A percentile compares a stretch with the other conserved stretches of the same genome.
Evolutionary conservation across 805 yeast species (phyloP).

Genomic region (Teunomyces gatunensis): DNA sequence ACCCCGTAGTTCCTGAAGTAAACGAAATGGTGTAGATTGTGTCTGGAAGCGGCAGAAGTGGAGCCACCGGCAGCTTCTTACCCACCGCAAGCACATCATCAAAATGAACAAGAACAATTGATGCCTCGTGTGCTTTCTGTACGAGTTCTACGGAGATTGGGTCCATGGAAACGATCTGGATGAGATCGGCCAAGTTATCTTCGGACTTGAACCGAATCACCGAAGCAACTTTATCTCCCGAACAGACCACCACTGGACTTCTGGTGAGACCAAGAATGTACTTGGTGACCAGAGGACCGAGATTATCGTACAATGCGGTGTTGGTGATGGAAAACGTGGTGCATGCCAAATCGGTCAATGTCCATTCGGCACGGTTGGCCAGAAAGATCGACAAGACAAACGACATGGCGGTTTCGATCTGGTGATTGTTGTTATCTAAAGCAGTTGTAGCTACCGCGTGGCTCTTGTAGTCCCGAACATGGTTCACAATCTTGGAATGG

Average conservation of each 20-base stretch:
- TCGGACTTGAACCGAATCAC: constrained; percentile 14
- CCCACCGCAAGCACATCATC: constrained; percentile 32
- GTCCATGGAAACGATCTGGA: constrained; percentile 27
- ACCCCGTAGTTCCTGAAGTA: constrained; percentile 75
- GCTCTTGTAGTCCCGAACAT: constrained; percentile 15
- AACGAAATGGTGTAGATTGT: constrained; percentile 58
- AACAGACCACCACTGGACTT: constrained; percentile 16
- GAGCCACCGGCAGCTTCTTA: constrained; percentile 24
- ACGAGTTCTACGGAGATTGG: constrained; percentile 13
- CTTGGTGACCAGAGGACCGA: constrained; percentile 17
- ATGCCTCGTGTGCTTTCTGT: constrained; percentile 20
- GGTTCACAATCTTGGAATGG: constrained; percentile 29
- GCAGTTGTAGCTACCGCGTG: constrained; percentile 10
- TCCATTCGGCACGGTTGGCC: constrained; percentile 19
- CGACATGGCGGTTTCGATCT: constrained; percentile 10
- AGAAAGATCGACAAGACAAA: constrained; percentile 20
- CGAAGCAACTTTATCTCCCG: constrained; percentile 14
- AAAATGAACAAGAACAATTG: constrained; percentile 31
- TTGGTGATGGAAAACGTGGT: constrained; percentile 16
- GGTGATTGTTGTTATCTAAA: constrained; percentile 5
- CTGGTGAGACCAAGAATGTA: constrained; percentile 18
- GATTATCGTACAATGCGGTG: constrained; percentile 21
- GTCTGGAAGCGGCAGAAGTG: constrained; percentile 49
- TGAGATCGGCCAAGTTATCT: constrained; percentile 15
- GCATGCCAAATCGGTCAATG: constrained; percentile 15